Percentiles rank a stretch among this genome's conserved stretches.
phyloP scores from a whole-genome alignment of 805 yeast genomes.

The Saccharomycopsis lassenensis region DNA sequence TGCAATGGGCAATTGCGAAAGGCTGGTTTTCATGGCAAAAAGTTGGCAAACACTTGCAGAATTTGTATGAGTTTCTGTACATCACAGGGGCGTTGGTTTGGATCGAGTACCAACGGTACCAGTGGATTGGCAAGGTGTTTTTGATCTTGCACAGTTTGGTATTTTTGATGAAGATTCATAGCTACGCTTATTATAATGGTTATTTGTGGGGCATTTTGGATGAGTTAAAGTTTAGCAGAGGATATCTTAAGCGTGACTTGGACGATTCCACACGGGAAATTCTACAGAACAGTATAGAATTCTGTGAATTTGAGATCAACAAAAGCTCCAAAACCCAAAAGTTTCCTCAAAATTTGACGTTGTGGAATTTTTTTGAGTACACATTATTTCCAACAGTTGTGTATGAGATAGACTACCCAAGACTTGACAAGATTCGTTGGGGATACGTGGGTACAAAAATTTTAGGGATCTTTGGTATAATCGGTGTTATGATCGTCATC shows the following conservation, averaged over 20 bases:
- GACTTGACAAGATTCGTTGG: conserved; percentile 62
- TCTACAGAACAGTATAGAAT: conserved; percentile 42
- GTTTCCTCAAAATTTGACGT: conserved; percentile 68
- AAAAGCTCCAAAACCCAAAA: conserved; percentile 30
- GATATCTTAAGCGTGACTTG: conserved; percentile 32
- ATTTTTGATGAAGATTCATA: conserved; percentile 88
- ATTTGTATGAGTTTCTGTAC: conserved; percentile 43
- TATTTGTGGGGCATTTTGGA: conserved; percentile 58
- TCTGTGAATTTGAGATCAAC: conserved; percentile 63
- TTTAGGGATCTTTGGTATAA: conserved; percentile 78
- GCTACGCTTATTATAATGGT: conserved; percentile 87
- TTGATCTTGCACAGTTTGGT: conserved; percentile 77
- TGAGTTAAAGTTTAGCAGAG: conserved; percentile 43
- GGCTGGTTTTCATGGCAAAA: conserved; percentile 46
- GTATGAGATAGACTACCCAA: conserved; percentile 72
- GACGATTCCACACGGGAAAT: conserved; percentile 22
- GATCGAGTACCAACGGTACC: conserved; percentile 46
- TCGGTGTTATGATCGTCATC: conserved; percentile 66
- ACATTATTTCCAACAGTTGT: conserved; percentile 86
- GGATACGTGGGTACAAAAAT: conserved; percentile 55
- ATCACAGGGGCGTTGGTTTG: conserved; percentile 42
- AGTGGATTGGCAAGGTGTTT: conserved; percentile 89
- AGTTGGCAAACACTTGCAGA: conserved; percentile 55
- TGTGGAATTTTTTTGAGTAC: conserved; percentile 58
- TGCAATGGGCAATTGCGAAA: conserved; percentile 45